Conservation (phyloP, 495 filamentous ascomycete species). For the Chaetomium fimeti region DNA sequence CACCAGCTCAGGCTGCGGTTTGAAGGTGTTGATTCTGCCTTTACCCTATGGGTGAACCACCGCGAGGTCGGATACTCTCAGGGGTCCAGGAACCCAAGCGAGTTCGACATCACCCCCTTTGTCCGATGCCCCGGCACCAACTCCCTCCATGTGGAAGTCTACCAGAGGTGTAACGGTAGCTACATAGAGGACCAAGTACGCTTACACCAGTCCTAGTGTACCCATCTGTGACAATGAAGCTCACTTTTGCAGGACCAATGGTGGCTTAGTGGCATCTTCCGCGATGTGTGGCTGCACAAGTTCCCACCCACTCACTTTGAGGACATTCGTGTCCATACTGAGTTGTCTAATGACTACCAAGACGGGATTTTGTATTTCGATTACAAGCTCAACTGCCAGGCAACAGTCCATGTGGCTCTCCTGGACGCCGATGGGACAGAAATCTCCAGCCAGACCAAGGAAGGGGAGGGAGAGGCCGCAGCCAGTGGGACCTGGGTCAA, state of each 20-base stretch:
- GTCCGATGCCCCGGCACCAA: constrained; percentile 50
- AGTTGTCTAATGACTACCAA: constrained; percentile 55
- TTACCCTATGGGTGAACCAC: constrained; percentile 66
- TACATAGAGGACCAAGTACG: constrained; percentile 66
- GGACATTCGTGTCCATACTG: constrained; percentile 57
- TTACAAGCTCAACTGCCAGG: constrained; percentile 39
- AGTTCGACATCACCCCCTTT: constrained; percentile 61
- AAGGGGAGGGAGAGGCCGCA: constrained; percentile 7
- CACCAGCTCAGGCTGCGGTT: constrained; percentile 58
- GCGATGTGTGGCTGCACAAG: constrained; percentile 64
- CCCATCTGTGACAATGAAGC: background rate
- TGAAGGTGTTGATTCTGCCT: constrained; percentile 69
- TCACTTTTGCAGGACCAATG: constrained; percentile 45
- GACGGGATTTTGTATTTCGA: constrained; percentile 55
- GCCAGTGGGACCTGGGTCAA: constrained; percentile 11
- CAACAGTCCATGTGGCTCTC: constrained; percentile 37
- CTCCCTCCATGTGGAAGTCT: constrained; percentile 60
- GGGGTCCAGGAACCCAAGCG: constrained; percentile 63
- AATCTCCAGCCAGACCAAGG: constrained; percentile 23
- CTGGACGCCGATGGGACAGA: constrained; percentile 35
- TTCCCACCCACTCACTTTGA: constrained; percentile 59
- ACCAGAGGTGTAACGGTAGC: constrained; percentile 64
- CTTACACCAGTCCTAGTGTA: background rate
- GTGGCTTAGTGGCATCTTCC: constrained; percentile 66
- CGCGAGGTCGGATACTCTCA: constrained; percentile 65